phyloP scores from a whole-genome alignment of 306 rosid species.

The Datisca glomerata region DNA sequence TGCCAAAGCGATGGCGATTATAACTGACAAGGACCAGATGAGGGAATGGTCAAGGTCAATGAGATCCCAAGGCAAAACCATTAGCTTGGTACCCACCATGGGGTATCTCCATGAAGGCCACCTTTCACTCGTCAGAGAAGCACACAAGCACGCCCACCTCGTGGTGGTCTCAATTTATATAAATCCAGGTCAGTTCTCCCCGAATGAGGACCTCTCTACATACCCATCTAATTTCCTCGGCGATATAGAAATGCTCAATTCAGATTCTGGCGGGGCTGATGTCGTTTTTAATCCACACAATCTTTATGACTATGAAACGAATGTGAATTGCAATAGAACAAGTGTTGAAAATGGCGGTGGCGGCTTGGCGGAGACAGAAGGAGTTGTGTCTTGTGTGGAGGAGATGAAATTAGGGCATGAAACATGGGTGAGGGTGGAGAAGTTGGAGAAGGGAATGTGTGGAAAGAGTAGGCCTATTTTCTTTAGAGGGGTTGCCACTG shows the following conservation, averaged over 20 bases:
- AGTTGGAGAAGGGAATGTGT: conserved; percentile 69
- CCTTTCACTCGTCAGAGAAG: conserved; percentile 51
- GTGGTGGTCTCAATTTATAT: conserved; percentile 71
- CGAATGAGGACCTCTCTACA: conserved; percentile 69
- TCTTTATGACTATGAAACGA: conserved; percentile 47
- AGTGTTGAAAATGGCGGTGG: neutral
- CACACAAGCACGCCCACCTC: conserved; percentile 32
- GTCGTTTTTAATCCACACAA: conserved; percentile 58
- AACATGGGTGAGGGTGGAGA: conserved; percentile 75
- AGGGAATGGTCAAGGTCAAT: conserved; percentile 71
- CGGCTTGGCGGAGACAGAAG: neutral
- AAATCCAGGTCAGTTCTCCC: conserved; percentile 82
- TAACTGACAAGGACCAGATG: conserved; percentile 45
- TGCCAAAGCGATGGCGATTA: conserved; percentile 29
- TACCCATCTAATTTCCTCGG: conserved; percentile 82
- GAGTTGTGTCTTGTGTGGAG: conserved; percentile 50
- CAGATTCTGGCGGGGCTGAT: conserved; percentile 54
- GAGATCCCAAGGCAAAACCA: conserved; percentile 52
- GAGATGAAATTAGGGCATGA: conserved; percentile 50
- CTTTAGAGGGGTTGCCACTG: conserved; percentile 85
- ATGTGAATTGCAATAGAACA: neutral
- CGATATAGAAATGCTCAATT: conserved; percentile 45
- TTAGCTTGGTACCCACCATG: conserved; percentile 81
- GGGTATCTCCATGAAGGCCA: conserved; percentile 82
- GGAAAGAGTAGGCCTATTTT: conserved; percentile 74